Conservation (phyloP, 257 asterid species). For the Solanum piurae region DNA sequence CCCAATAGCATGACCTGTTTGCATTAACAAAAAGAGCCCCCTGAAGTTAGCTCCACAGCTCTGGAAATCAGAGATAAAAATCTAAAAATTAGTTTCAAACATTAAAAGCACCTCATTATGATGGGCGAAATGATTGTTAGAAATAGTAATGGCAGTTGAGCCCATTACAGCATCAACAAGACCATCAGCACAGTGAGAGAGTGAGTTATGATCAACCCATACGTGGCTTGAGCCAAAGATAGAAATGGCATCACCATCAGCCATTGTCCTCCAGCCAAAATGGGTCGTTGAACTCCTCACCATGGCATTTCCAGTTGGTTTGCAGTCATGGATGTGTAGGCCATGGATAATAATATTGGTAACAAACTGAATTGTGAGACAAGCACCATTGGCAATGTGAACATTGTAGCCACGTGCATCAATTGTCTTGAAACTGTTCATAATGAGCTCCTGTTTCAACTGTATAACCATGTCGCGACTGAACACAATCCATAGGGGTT, state of each 20-base stretch:
- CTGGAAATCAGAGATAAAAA: background rate
- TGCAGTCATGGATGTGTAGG: constrained; percentile 71
- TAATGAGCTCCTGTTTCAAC: constrained; percentile 73
- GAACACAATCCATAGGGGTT: constrained; percentile 89
- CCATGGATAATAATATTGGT: constrained; percentile 81
- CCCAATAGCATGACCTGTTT: constrained; percentile 87
- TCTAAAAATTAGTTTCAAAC: background rate
- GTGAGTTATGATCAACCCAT: constrained; percentile 92
- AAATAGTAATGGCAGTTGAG: constrained; percentile 80
- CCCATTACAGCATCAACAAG: constrained; percentile 97
- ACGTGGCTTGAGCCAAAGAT: constrained; percentile 82
- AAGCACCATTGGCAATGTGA: constrained; percentile 74
- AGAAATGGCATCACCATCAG: constrained; percentile 86
- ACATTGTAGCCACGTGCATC: constrained; percentile 82
- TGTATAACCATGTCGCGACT: constrained; percentile 77
- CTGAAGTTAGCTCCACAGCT: background rate
- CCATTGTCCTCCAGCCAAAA: constrained; percentile 90
- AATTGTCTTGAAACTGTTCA: constrained; percentile 88
- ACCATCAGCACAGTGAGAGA: constrained; percentile 85
- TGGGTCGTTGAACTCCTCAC: constrained; percentile 82
- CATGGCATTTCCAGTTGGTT: constrained; percentile 87
- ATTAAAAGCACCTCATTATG: constrained; percentile 62
- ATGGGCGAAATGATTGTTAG: constrained; percentile 79
- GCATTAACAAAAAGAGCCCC: background rate
- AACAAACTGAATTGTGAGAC: constrained; percentile 68